These are phyloP conservation scores for Prillingera fragicola DNA, from an alignment of 1,284 basidiomycete species.

Conservation along the genomic window DNA sequence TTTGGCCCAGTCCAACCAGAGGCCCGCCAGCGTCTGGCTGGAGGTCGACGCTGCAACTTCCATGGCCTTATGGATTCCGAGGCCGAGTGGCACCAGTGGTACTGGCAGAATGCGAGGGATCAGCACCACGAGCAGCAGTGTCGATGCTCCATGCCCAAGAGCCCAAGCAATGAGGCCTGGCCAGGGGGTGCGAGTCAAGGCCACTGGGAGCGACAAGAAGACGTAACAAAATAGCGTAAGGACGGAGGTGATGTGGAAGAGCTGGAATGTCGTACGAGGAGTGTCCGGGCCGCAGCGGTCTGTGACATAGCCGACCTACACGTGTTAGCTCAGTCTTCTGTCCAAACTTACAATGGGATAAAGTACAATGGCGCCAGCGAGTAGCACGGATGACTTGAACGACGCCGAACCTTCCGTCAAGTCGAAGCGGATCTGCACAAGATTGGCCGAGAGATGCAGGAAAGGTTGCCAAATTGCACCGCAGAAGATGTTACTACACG, in stretches of 20 bases:
- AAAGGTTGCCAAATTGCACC: constrained; percentile 75
- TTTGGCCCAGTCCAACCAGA: constrained; percentile 55
- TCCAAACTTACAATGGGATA: constrained; percentile 62
- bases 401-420: constrained; percentile 60
- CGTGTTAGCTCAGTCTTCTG: not conserved
- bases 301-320: constrained; percentile 57
- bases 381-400: constrained; percentile 62
- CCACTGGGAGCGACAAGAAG: constrained; percentile 62
- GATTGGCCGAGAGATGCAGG: constrained; percentile 68
- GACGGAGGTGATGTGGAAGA: constrained; percentile 59
- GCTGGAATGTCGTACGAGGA: constrained; percentile 51
- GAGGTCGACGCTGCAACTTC: constrained; percentile 67
- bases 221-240: constrained; percentile 60
- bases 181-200: constrained; percentile 55
- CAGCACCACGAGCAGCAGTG: constrained; percentile 66
- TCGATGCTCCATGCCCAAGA: constrained; percentile 63
- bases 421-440: constrained; percentile 60
- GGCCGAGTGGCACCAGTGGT: constrained; percentile 68
- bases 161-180: constrained; percentile 62
- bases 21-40: constrained; percentile 63
- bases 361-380: constrained; percentile 66
- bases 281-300: constrained; percentile 37
- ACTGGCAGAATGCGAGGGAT: constrained; percentile 65
- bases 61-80: constrained; percentile 71
- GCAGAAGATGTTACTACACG: constrained; percentile 57